Conservation (phyloP, 1,284 basidiomycete species). For the Psilocybe mexicana region DNA sequence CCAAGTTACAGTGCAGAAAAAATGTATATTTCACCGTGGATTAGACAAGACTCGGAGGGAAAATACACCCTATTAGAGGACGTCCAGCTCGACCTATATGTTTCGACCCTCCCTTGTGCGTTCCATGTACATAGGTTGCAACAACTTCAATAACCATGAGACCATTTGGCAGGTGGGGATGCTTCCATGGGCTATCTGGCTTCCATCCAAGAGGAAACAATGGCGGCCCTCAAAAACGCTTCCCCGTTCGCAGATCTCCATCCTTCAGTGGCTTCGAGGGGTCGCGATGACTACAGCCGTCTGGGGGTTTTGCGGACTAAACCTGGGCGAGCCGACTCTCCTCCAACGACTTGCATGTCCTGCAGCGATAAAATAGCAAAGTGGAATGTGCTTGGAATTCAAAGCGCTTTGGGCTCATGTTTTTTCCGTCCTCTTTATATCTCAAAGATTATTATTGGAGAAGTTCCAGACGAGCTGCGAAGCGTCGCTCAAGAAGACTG, state of each 20-base stretch:
- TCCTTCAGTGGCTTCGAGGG: slow-evolving; percentile 55
- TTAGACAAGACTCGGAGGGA: slow-evolving; percentile 35
- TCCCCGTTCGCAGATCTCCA: slow-evolving; percentile 36
- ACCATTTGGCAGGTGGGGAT: slow-evolving; percentile 70
- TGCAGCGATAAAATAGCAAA: slow-evolving; percentile 91
- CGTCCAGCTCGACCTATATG: slow-evolving; percentile 70
- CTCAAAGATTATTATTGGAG: slow-evolving; percentile 67
- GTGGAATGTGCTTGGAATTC: slow-evolving; percentile 83
- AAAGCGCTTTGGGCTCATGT: slow-evolving; percentile 70
- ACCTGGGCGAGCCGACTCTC: slow-evolving; percentile 85
- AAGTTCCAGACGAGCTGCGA: slow-evolving; percentile 48
- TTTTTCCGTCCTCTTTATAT: slow-evolving; percentile 70
- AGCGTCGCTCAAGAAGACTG: slow-evolving; percentile 53
- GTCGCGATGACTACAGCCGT: slow-evolving; percentile 75
- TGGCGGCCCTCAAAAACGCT: slow-evolving; percentile 68
- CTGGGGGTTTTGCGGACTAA: slow-evolving; percentile 84
- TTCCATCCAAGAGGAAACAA: slow-evolving; percentile 63
- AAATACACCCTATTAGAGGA: slow-evolving; percentile 52
- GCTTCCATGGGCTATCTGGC: slow-evolving; percentile 83
- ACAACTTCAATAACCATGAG: background rate
- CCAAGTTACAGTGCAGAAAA: background rate
- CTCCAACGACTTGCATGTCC: slow-evolving; percentile 78
- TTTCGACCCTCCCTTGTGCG: slow-evolving; percentile 90
- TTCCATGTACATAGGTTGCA: background rate
- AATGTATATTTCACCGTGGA: slow-evolving; percentile 44